Percentiles rank a stretch among this genome's conserved stretches.
These are phyloP conservation scores for Vitis cinerea DNA, from an alignment of 164 flowering plant species.

Conservation along the genomic window DNA sequence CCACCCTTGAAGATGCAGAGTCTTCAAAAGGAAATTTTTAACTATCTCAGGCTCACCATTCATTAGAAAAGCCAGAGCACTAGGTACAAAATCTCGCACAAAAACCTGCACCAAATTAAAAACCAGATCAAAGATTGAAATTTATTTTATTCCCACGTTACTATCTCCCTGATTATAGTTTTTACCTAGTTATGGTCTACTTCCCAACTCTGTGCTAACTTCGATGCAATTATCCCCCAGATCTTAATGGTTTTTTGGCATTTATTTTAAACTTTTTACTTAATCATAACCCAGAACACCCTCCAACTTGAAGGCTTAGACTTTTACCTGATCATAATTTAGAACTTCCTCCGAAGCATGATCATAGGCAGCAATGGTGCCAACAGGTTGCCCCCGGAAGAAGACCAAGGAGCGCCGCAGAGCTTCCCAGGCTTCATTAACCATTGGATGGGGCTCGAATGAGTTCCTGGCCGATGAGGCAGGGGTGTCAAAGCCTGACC, in stretches of 20 bases:
- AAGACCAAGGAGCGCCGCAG: constrained; percentile 56
- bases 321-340: constrained; percentile 68
- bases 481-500: constrained; percentile 52
- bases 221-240: not conserved
- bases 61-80: constrained; percentile 75
- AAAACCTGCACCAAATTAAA: constrained; percentile 42
- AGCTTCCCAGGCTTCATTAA: constrained; percentile 74
- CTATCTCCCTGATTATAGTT: too few relatives aligned
- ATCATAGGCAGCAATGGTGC: constrained; percentile 70
- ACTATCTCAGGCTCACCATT: constrained; percentile 77
- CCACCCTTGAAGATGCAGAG: constrained; percentile 64
- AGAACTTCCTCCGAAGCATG: constrained; percentile 62
- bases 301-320: constrained; percentile 1
- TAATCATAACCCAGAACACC: not conserved
- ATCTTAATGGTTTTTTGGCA: not conserved
- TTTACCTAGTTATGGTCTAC: too few relatives aligned
- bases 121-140: not conserved
- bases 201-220: not conserved
- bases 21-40: constrained; percentile 64
- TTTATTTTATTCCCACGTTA: not conserved
- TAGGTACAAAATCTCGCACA: constrained; percentile 75
- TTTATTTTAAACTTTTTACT: not conserved
- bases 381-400: constrained; percentile 65
- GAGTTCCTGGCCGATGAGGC: constrained; percentile 36
- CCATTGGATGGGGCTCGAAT: constrained; percentile 59